Conservation (phyloP, 306 rosid species). For the Ceratonia siliqua region DNA sequence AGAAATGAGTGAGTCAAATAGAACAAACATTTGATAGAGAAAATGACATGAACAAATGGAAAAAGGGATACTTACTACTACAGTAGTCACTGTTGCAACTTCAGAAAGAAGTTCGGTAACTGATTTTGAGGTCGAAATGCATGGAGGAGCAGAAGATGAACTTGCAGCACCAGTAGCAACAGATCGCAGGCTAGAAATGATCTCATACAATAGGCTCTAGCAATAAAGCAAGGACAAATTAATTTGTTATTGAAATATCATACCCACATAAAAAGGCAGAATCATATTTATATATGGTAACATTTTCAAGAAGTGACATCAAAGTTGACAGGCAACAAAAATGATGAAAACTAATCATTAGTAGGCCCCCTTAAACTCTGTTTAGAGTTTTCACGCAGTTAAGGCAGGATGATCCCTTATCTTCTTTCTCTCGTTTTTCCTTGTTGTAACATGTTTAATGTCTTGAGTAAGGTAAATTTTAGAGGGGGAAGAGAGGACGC, state of each 20-base stretch:
- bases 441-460: not conserved
- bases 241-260: slow-evolving; percentile 21
- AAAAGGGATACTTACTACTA: slow-evolving; percentile 39
- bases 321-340: not conserved
- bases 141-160: slow-evolving; percentile 78
- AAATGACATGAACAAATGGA: slow-evolving; percentile 21
- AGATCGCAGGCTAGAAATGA: slow-evolving; percentile 67
- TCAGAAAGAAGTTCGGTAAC: slow-evolving; percentile 61
- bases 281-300: not conserved
- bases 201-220: slow-evolving; percentile 69
- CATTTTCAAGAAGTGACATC: not conserved
- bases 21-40: not conserved
- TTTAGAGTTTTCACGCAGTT: slow-evolving; percentile 1
- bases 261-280: slow-evolving; percentile 14
- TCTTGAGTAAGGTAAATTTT: not conserved
- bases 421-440: not conserved
- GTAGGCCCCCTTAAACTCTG: not conserved
- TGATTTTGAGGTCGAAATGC: slow-evolving; percentile 47
- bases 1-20: slow-evolving; percentile 25
- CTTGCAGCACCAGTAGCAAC: slow-evolving; percentile 62
- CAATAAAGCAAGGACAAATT: slow-evolving; percentile 30
- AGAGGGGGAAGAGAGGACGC: not conserved
- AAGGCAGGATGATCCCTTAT: not conserved
- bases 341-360: not conserved
- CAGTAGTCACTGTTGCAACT: slow-evolving; percentile 48